These are phyloP conservation scores for Lasiodiplodia gonubiensis DNA, from an alignment of 2,329 filamentous ascomycete genomes.

Conservation along the genomic window DNA sequence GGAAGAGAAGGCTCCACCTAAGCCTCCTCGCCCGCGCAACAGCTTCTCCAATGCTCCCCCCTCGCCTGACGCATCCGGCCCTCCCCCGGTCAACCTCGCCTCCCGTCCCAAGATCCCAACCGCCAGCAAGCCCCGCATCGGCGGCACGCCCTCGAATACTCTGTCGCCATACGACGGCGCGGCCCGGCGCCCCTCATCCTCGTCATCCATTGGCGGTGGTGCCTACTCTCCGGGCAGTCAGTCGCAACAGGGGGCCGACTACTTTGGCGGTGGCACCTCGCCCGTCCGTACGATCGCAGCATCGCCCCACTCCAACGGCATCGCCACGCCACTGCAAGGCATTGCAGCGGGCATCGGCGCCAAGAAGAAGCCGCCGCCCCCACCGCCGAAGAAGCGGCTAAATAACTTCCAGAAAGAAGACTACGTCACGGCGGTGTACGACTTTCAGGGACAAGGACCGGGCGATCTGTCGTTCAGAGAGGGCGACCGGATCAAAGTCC, in stretches of 20 bases:
- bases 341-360: conserved; percentile 36
- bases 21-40: conserved; percentile 23
- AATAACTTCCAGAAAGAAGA: conserved; percentile 54
- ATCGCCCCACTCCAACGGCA: conserved; percentile 12
- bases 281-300: neutral
- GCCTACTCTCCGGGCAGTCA: conserved; percentile 48
- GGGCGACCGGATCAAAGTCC: conserved; percentile 76
- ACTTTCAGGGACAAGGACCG: conserved; percentile 72
- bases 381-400: conserved; percentile 64
- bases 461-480: conserved; percentile 78
- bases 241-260: conserved; percentile 5
- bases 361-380: conserved; percentile 79
- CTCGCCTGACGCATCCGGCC: conserved; percentile 16
- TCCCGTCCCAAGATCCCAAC: conserved; percentile 40
- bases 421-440: conserved; percentile 75
- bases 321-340: conserved; percentile 28
- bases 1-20: conserved; percentile 21
- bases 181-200: conserved; percentile 48
- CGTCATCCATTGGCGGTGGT: conserved; percentile 39
- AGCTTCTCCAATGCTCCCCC: conserved; percentile 20
- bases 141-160: conserved; percentile 1
- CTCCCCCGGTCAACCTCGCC: conserved; percentile 31
- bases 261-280: conserved; percentile 6
- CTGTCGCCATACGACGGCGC: conserved; percentile 21
- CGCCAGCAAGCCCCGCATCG: conserved; percentile 25